phyloP scores from a whole-genome alignment of 352 stramenopile genomes.

The Pythium diclinum region DNA sequence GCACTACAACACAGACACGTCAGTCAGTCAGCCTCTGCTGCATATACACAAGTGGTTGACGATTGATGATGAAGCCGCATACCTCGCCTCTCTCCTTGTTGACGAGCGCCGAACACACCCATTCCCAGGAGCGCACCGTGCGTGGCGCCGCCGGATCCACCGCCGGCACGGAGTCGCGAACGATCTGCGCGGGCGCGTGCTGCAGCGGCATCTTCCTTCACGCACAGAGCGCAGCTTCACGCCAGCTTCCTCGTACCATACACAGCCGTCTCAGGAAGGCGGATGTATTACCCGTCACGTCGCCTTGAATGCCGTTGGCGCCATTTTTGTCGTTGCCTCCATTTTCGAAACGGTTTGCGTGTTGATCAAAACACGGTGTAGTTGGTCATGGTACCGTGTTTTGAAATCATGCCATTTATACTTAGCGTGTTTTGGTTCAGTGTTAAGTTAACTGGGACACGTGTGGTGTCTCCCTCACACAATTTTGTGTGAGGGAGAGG shows the following conservation, averaged over 20 bases:
- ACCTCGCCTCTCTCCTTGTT: conserved; percentile 56
- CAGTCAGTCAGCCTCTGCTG: not conserved
- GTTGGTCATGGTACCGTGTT: not conserved
- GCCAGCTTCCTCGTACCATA: not conserved
- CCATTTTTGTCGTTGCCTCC: conserved; percentile 8
- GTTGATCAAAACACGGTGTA: not conserved
- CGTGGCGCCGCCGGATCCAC: conserved; percentile 54
- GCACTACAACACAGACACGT: conserved; percentile 26
- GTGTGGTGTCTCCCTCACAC: not conserved
- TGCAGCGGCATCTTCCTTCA: conserved; percentile 17
- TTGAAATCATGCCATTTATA: conserved; percentile 1
- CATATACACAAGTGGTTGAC: not conserved
- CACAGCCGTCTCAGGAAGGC: not conserved
- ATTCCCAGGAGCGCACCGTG: conserved; percentile 55
- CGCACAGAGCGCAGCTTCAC: not conserved
- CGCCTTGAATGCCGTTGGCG: conserved; percentile 5
- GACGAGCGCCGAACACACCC: conserved; percentile 64
- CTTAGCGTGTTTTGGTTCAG: not conserved
- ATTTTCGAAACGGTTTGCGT: conserved; percentile 11
- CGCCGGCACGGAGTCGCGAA: conserved; percentile 48
- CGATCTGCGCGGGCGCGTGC: conserved; percentile 37
- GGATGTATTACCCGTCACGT: not conserved
- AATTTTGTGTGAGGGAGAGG: not conserved
- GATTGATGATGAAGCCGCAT: too few species aligned
- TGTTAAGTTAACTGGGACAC: conserved; percentile 3